Evolutionary conservation across 192 early-diverging fungal species (phyloP).

Genomic region (Allomyces macrogynus): DNA sequence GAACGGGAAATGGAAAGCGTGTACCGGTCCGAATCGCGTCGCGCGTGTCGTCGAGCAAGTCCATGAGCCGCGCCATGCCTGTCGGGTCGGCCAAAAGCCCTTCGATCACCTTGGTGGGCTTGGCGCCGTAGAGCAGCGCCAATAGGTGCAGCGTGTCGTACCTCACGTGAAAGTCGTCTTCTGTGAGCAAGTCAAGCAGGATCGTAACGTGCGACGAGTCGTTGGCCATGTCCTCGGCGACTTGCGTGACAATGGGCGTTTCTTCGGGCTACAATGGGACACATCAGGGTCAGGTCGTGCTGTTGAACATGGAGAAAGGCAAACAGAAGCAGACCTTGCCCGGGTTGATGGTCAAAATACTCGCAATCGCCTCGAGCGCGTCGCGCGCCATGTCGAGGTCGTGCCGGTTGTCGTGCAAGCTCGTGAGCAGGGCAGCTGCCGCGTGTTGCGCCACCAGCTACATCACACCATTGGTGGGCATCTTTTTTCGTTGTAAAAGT

Average conservation of each 20-base stretch:
- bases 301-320: neutral
- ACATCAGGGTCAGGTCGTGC: conserved; percentile 17
- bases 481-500: neutral
- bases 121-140: conserved; percentile 42
- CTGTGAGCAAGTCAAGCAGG: conserved; percentile 70
- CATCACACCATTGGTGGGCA: neutral
- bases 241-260: conserved; percentile 1
- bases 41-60: conserved; percentile 74
- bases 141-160: conserved; percentile 78
- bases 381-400: conserved; percentile 76
- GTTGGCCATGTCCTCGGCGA: conserved; percentile 10
- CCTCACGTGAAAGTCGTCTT: conserved; percentile 86
- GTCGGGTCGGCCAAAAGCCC: conserved; percentile 69
- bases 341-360: neutral
- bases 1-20: conserved; percentile 1
- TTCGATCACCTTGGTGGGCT: conserved; percentile 46
- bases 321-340: neutral
- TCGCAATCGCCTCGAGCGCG: conserved; percentile 47
- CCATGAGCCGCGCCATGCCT: conserved; percentile 71
- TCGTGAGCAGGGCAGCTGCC: conserved; percentile 46
- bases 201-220: conserved; percentile 45
- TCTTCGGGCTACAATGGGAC: conserved; percentile 13
- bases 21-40: conserved; percentile 90
- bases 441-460: conserved; percentile 72
- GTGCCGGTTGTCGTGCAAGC: conserved; percentile 55